These are phyloP conservation scores for Blakeslea trispora DNA, from an alignment of 371 early-diverging fungal genomes.

Conservation along the genomic window DNA sequence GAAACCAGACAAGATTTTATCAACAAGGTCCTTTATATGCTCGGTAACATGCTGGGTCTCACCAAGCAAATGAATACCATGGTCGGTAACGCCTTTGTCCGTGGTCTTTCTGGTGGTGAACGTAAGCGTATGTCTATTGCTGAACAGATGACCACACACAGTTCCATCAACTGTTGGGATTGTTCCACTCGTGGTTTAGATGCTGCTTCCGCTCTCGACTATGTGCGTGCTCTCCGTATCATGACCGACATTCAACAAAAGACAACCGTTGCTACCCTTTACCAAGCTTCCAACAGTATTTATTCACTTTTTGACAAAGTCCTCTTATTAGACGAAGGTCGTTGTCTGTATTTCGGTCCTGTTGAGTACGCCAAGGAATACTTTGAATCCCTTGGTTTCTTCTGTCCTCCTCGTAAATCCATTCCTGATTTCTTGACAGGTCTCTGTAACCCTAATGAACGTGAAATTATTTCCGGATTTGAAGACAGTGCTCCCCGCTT, in stretches of 20 bases:
- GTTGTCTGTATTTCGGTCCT: conserved; percentile 66
- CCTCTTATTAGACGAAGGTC: conserved; percentile 61
- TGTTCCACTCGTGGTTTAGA: conserved; percentile 81
- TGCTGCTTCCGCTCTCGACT: conserved; percentile 74
- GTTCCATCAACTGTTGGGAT: conserved; percentile 71
- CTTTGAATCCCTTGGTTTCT: conserved; percentile 62
- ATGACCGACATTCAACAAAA: conserved; percentile 57
- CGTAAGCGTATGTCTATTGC: conserved; percentile 76
- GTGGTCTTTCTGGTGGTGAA: conserved; percentile 77
- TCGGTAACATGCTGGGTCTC: conserved; percentile 57
- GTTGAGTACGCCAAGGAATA: conserved; percentile 49
- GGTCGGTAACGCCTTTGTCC: conserved; percentile 73
- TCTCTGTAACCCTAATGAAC: conserved; percentile 64
- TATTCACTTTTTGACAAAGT: conserved; percentile 69
- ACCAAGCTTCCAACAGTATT: conserved; percentile 68
- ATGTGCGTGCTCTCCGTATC: conserved; percentile 59
- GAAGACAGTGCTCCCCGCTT: conserved; percentile 50
- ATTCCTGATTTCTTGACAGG: conserved; percentile 81
- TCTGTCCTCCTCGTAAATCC: conserved; percentile 74
- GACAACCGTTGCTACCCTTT: conserved; percentile 57
- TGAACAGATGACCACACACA: conserved; percentile 71
- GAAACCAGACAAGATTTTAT: conserved; percentile 31
- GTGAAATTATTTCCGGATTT: conserved; percentile 56
- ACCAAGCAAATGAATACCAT: conserved; percentile 64
- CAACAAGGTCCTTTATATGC: conserved; percentile 42